Conservation (phyloP, 148 eudicot species). For the Nyssa sinensis region DNA sequence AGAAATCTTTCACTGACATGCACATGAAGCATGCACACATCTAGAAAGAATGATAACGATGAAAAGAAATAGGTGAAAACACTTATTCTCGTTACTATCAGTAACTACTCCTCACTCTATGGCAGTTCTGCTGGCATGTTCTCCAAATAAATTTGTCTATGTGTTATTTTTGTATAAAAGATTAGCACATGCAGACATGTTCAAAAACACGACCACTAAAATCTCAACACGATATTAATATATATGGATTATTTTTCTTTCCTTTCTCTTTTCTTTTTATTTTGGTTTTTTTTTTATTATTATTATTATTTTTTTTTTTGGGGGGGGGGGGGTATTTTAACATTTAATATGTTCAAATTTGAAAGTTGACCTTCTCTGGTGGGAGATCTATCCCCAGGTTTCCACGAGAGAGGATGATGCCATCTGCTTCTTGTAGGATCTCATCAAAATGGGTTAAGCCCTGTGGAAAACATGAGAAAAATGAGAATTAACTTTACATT, state of each 20-base stretch:
- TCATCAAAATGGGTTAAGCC: conserved; percentile 83
- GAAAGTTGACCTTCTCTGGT: conserved; percentile 66
- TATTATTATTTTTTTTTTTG: not conserved
- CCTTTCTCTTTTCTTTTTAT: too few species aligned
- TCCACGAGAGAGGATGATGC: conserved; percentile 90
- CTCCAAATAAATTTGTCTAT: not conserved
- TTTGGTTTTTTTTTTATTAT: too few species aligned
- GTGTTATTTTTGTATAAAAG: too few species aligned
- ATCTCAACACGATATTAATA: not conserved
- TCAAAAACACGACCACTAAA: not conserved
- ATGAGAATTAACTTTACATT: not conserved
- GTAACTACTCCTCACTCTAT: not conserved
- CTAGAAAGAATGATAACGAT: not conserved
- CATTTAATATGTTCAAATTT: not conserved
- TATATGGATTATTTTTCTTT: too few species aligned
- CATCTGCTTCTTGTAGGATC: conserved; percentile 84
- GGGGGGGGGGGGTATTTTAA: not conserved
- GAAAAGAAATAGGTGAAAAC: not conserved
- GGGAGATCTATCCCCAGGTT: conserved; percentile 89
- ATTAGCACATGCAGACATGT: not conserved
- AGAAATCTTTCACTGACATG: not conserved
- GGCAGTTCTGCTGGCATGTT: not conserved
- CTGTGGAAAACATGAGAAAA: conserved; percentile 20
- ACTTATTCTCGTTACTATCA: not conserved
- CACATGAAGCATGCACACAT: not conserved